Base-by-base conservation (phyloP, 345 rosid species). In the Citrus glauca region DNA sequence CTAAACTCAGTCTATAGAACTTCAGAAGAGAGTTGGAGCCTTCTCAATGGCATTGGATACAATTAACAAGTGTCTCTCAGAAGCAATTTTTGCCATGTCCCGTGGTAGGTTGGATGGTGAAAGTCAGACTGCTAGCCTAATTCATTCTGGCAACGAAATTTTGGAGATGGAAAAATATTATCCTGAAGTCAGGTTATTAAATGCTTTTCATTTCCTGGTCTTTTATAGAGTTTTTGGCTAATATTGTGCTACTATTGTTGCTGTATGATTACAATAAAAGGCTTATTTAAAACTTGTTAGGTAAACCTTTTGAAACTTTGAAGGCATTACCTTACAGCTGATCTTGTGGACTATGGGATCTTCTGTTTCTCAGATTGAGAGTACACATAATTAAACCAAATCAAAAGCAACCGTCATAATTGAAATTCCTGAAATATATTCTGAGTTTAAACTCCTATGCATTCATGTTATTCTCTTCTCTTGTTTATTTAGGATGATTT, bases 101-200 rank as follows among this genome's bases (percentile, higher is more conserved):
- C 98, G 97, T 25, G 98, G 98, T 81, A 90, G 91, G 79, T 81
- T 91, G 81, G 98, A 94, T 79, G 98, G 99, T 57, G 98, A 97
- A 79, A 94, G 98, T 90, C 83, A 81, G 82, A 90, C 90, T 69
- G 89, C 98, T 77, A 97, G 99, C 38, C 93, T 94, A 57, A 86
- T 94, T 81, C 90, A 94, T 53, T 92, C 95, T 25, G 98, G 97
- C 60, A 97, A 97, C 24, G 97, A 94, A 72, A 91, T 93, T 85
- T 83, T 93, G 74, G 96, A 91, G 85, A 86, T 91, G 33, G 91
- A 82, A 85, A 94, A 93, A 81, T 97, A 94, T 87, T 85, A 88
- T 84, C 90, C 98, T 71, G 97, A 97, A 81, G 83, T 87, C 89
- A 89, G 98, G 99, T 94, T 73, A 82, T 76, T 45, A 48, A 37